These are phyloP conservation scores for Apiospora sp. DNA, from an alignment of 2,329 filamentous ascomycete species.

Conservation along the genomic window DNA sequence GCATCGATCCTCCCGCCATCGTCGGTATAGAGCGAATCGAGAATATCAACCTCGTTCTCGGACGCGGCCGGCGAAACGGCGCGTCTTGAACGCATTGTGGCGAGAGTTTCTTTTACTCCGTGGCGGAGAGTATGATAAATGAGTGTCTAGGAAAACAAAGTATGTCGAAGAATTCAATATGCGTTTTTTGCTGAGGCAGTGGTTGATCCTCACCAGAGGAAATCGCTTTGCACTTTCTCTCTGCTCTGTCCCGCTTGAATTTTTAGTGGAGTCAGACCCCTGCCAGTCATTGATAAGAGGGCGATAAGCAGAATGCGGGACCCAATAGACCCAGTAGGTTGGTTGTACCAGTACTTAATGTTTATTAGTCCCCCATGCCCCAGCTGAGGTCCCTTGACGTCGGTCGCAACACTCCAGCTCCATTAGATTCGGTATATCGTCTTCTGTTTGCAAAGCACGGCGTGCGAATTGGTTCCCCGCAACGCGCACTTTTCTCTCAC, in stretches of 20 bases:
- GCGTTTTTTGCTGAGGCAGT: constrained; percentile 2
- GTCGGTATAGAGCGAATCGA: constrained; percentile 75
- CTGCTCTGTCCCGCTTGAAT: constrained; percentile 14
- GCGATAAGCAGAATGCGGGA: constrained; percentile 4
- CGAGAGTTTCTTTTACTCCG: neutral
- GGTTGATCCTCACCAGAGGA: neutral
- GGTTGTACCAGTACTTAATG: neutral
- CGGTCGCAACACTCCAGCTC: neutral
- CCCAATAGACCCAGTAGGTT: neutral
- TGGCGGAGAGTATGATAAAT: too few species aligned
- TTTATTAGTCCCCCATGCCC: neutral
- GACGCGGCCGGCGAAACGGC: constrained; percentile 83
- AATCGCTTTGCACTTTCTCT: constrained; percentile 7
- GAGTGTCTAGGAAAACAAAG: neutral
- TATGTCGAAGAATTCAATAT: neutral
- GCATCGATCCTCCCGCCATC: constrained; percentile 57
- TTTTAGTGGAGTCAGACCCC: constrained; percentile 18
- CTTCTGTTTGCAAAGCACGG: neutral
- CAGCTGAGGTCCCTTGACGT: neutral
- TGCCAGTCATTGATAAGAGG: neutral
- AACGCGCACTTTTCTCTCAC: neutral
- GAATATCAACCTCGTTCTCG: constrained; percentile 92
- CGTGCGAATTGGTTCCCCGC: neutral
- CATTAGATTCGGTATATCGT: neutral
- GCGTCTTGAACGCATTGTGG: constrained; percentile 71